phyloP scores from a whole-genome alignment of 345 rosid species.

The Eutrema yunnanense region DNA sequence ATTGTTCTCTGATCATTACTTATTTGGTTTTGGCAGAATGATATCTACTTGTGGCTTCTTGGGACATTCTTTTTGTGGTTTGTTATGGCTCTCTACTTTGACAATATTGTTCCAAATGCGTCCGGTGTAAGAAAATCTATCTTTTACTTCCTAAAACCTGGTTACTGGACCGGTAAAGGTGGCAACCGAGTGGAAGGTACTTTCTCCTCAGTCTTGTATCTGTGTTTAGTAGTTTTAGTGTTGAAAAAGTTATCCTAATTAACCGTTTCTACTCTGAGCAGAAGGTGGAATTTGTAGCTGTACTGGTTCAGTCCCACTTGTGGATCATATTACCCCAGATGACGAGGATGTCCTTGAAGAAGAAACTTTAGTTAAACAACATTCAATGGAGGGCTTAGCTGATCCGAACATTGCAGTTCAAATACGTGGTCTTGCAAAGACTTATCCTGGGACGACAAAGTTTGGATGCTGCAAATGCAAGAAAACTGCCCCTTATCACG shows the following conservation, averaged over 20 bases:
- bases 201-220: conserved; percentile 8
- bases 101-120: conserved; percentile 75
- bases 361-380: conserved; percentile 60
- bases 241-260: background rate
- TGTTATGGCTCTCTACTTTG: conserved; percentile 75
- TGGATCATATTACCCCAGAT: conserved; percentile 53
- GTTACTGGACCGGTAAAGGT: conserved; percentile 88
- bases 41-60: conserved; percentile 63
- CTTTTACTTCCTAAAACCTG: conserved; percentile 70
- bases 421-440: conserved; percentile 70
- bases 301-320: conserved; percentile 50
- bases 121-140: conserved; percentile 71
- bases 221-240: background rate
- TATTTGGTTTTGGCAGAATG: conserved; percentile 53
- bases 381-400: conserved; percentile 38
- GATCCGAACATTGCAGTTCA: conserved; percentile 75
- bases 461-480: conserved; percentile 69
- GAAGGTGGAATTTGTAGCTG: conserved; percentile 90
- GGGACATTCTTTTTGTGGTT: conserved; percentile 61
- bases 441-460: conserved; percentile 56
- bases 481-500: conserved; percentile 77
- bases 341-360: conserved; percentile 88
- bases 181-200: conserved; percentile 71
- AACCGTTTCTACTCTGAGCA: conserved; percentile 19
- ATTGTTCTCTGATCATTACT: background rate